Percentiles rank a stretch among this genome's conserved stretches.
phyloP scores from a whole-genome alignment of 2,329 filamentous ascomycete species.

The Cordyceps cicadae region DNA sequence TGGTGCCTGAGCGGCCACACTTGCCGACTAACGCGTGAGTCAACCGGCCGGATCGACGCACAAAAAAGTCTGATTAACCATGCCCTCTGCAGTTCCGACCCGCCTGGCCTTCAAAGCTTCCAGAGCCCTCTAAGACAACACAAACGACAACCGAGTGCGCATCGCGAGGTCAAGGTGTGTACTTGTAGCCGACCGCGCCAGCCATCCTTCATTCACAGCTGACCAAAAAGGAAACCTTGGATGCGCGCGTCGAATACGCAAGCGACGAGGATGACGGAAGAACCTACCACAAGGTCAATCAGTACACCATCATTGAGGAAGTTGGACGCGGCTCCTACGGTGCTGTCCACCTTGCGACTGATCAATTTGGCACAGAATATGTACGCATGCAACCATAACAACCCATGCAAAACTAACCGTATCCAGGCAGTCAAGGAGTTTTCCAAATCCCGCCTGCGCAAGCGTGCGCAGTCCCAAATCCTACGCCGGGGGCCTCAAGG shows the following conservation, averaged over 20 bases:
- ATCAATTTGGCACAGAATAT: conserved; percentile 89
- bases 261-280: conserved; percentile 76
- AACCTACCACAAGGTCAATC: conserved; percentile 82
- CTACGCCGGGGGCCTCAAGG: conserved; percentile 46
- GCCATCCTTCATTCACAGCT: conserved; percentile 13
- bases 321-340: conserved; percentile 96
- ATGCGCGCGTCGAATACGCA: conserved; percentile 79
- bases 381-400: conserved; percentile 43
- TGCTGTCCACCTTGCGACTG: conserved; percentile 79
- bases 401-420: conserved; percentile 13
- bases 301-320: conserved; percentile 89
- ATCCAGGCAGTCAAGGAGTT: conserved; percentile 90
- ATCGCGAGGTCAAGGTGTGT: conserved; percentile 49
- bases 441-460: conserved; percentile 83
- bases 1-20: background rate
- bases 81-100: conserved; percentile 32
- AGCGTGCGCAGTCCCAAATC: conserved; percentile 83
- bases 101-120: conserved; percentile 31
- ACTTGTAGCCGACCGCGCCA: background rate
- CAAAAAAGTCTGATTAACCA: background rate
- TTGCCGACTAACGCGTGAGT: conserved; percentile 28
- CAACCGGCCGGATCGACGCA: background rate
- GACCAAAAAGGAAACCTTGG: conserved; percentile 67
- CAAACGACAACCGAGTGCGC: conserved; percentile 47
- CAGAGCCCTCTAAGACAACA: conserved; percentile 51